Percentiles rank a stretch among this genome's conserved stretches.
Conservation (phyloP, 306 rosid species). For the Corylus avellana region DNA sequence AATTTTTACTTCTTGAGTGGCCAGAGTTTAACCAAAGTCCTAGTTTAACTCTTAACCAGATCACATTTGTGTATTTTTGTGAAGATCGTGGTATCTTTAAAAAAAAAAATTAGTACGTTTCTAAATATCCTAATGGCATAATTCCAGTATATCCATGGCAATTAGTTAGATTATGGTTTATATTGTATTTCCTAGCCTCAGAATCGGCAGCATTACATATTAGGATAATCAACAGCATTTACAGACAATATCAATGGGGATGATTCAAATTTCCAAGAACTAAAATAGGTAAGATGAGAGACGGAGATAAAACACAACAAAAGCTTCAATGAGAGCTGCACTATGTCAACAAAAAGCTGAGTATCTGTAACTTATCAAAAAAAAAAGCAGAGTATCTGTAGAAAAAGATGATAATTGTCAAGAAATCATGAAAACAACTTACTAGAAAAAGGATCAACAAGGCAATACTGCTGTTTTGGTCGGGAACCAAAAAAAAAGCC, state of each 20-base stretch:
- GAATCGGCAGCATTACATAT: background rate
- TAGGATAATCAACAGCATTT: background rate
- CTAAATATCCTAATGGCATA: background rate
- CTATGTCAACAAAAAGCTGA: background rate
- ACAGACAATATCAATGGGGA: background rate
- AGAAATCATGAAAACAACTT: background rate
- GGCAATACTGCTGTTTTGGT: background rate
- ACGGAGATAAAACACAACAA: background rate
- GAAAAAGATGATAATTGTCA: background rate
- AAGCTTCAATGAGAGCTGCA: background rate
- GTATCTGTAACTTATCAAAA: too few species aligned
- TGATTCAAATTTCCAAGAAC: background rate
- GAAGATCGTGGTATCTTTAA: background rate
- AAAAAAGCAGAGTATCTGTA: background rate
- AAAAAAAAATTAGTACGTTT: background rate
- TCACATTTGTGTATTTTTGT: background rate
- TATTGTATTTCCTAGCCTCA: background rate
- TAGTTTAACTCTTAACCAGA: background rate
- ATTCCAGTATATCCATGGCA: background rate
- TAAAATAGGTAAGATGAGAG: background rate
- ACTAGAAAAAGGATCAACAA: background rate
- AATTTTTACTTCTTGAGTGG: background rate
- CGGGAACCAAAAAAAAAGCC: background rate
- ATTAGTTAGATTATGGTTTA: background rate
- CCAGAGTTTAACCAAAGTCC: background rate